phyloP scores from a whole-genome alignment of 441 rosid genomes.

The Caryocar brasiliense region DNA sequence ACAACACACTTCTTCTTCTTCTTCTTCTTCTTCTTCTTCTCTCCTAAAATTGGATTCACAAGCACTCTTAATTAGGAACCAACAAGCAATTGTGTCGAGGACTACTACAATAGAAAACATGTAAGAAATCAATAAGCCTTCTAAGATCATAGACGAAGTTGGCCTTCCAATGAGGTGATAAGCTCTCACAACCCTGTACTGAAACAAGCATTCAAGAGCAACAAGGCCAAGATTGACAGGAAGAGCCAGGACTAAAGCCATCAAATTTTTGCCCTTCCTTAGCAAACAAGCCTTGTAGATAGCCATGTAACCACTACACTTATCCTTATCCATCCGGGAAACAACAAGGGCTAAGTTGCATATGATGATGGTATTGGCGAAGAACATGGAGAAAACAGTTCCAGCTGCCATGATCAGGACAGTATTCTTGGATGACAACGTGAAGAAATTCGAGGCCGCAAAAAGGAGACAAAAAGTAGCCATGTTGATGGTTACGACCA shows the following conservation, averaged over 20 bases:
- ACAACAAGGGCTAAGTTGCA: conserved; percentile 25
- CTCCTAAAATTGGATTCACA: neutral
- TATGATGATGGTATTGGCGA: conserved; percentile 13
- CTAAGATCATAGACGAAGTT: conserved; percentile 9
- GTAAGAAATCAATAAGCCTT: conserved; percentile 22
- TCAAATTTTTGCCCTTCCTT: conserved; percentile 11
- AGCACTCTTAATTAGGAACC: conserved; percentile 18
- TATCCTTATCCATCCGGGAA: conserved; percentile 7
- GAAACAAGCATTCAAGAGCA: conserved; percentile 23
- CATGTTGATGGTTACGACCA: neutral
- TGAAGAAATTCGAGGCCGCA: neutral
- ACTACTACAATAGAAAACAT: conserved; percentile 24
- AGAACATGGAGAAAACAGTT: conserved; percentile 3
- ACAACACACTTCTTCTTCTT: neutral
- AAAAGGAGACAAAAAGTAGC: conserved; percentile 1
- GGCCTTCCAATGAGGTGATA: neutral
- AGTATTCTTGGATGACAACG: neutral
- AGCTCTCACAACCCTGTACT: conserved; percentile 14
- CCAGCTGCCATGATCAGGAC: neutral
- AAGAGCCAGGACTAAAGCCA: conserved; percentile 18
- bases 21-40: neutral
- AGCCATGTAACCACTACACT: conserved; percentile 12
- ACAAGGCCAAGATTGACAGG: conserved; percentile 21
- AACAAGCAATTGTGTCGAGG: conserved; percentile 27
- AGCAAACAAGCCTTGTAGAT: conserved; percentile 15